Evolutionary conservation across 2,329 filamentous ascomycete genomes (phyloP), one percentile per base, ranked within the genome.

Genomic region (Xylaria sp.): DNA sequence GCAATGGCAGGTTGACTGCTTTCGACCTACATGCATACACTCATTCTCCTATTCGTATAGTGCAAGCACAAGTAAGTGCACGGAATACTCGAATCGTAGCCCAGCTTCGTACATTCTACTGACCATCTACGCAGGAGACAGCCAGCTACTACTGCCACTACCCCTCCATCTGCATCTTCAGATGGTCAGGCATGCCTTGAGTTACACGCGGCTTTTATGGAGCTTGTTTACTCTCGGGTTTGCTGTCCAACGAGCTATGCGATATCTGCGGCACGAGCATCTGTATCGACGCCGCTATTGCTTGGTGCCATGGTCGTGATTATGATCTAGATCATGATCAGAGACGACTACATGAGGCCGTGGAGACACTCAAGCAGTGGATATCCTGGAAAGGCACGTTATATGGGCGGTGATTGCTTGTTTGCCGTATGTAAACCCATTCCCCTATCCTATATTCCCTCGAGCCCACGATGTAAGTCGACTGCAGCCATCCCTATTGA

Each of bases 401-500:
- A 35, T 50, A 42, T 30, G 23, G 23, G 23, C 23, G 23, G 23
- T 30, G 23, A 5, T 18, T 35, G 8, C 8, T 35, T 11, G 18
- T n/a, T 39, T 10, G 34, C 11, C 16, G 47, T 11, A 49, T 19
- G 30, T 9, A 6, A 51, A 30, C 23, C 23, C 23, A 30, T 30
- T 30, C 23, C 23, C 23, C 23, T 30, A 30, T 30, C 23, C 23
- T 30, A 30, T 30, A 30, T 30, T 30, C 23, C 23, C 23, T 30
- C 23, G 8, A 30, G 18, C 9, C 10, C 18, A 49, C 49, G 4
- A 51, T 37, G 55, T 48, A 48, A 44, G 48, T 54, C 57, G 54
- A 54, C 57, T 62, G 55, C 60, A 55, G 58, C 62, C 55, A 62
- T 60, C 62, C 55, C 58, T 30, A 30, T 30, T 30, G 23, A 30